Evolutionary conservation across 257 asterid genomes (phyloP).

Genomic region (Penstemon barbatus): DNA sequence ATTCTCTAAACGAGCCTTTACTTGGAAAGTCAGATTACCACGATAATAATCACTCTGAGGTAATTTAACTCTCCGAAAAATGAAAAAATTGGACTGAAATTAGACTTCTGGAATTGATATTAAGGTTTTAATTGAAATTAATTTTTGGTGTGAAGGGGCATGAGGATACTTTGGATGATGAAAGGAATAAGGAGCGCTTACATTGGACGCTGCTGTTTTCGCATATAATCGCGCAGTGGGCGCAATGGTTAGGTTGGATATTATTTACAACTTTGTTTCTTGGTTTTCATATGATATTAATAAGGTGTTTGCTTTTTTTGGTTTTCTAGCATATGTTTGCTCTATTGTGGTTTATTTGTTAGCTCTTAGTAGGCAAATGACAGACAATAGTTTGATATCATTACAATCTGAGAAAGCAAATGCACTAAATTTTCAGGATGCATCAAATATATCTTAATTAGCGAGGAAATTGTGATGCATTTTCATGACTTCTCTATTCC

Average conservation of each 20-base stretch:
- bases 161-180: conserved; percentile 65
- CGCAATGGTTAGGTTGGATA: conserved; percentile 86
- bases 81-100: too few species aligned
- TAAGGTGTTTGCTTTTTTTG: not conserved
- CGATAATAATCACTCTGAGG: conserved; percentile 44
- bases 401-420: too few species aligned
- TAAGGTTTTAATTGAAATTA: not conserved
- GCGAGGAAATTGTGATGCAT: too few species aligned
- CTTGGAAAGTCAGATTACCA: conserved; percentile 46
- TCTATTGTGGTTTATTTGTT: too few species aligned
- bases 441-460: too few species aligned
- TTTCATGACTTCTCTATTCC: too few species aligned
- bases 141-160: conserved; percentile 38
- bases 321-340: not conserved
- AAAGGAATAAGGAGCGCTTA: conserved; percentile 51
- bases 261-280: not conserved
- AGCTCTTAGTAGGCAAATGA: too few species aligned
- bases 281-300: not conserved
- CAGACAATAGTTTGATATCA: too few species aligned
- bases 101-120: not conserved
- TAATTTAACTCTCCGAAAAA: conserved; percentile 11
- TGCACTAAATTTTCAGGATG: too few species aligned
- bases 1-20: conserved; percentile 74
- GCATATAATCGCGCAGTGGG: conserved; percentile 87
- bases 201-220: conserved; percentile 86